A percentile compares a stretch with the other conserved stretches of the same genome.
These are phyloP conservation scores for Thalassiosira exigua DNA, from an alignment of 352 stramenopile species.

Conservation along the genomic window DNA sequence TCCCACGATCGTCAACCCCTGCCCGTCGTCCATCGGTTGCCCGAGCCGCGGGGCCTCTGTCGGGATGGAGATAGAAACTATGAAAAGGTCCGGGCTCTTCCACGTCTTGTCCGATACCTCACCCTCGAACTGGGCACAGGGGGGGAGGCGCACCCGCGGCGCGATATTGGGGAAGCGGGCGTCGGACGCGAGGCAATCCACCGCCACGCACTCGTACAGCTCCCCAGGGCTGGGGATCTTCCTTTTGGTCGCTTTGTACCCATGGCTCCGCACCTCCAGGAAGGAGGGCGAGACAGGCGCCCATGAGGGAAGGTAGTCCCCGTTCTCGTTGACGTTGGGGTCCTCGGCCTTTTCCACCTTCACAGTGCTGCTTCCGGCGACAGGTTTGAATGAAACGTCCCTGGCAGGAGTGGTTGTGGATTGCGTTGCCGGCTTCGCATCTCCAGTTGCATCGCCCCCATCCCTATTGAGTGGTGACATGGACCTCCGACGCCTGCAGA, in stretches of 20 bases:
- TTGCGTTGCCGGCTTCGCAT: slow-evolving; percentile 4
- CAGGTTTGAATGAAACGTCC: slow-evolving; percentile 50
- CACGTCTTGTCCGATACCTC: slow-evolving; percentile 69
- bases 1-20: slow-evolving; percentile 71
- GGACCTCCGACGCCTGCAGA: slow-evolving; percentile 4
- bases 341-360: slow-evolving; percentile 67
- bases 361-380: slow-evolving; percentile 66
- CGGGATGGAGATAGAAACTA: slow-evolving; percentile 74
- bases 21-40: slow-evolving; percentile 61
- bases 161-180: slow-evolving; percentile 68
- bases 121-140: slow-evolving; percentile 53
- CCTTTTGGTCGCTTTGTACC: slow-evolving; percentile 78
- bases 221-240: slow-evolving; percentile 74
- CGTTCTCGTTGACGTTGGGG: slow-evolving; percentile 62
- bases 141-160: slow-evolving; percentile 62
- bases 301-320: slow-evolving; percentile 68
- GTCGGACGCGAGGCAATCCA: slow-evolving; percentile 78
- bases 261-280: slow-evolving; percentile 69
- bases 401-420: not conserved
- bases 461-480: slow-evolving; percentile 5
- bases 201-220: slow-evolving; percentile 72
- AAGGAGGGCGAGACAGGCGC: slow-evolving; percentile 37
- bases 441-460: slow-evolving; percentile 9
- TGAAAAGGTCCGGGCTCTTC: slow-evolving; percentile 79
- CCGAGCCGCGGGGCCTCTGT: slow-evolving; percentile 76